Percentiles rank a stretch among this genome's conserved stretches.
Evolutionary conservation across 495 filamentous ascomycete genomes (phyloP).

Genomic region (Tirmania nivea): DNA sequence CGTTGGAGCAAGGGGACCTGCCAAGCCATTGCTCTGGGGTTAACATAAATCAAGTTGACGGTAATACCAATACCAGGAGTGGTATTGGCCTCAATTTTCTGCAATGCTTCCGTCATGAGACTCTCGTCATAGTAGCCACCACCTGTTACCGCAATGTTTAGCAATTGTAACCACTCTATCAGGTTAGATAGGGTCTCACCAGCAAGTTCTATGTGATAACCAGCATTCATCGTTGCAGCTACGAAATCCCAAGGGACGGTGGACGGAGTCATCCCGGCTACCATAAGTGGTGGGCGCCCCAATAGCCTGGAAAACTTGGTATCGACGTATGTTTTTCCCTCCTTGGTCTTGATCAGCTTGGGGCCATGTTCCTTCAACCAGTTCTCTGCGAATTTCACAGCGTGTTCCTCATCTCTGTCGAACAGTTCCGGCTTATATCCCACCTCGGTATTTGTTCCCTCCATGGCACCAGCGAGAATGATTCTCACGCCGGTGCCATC

Average conservation of each 20-base stretch:
- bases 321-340: conserved; percentile 74
- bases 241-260: conserved; percentile 93
- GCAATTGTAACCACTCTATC: no score
- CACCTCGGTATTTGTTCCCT: conserved; percentile 70
- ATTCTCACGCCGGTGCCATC: conserved; percentile 92
- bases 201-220: conserved; percentile 79
- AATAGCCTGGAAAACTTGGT: conserved; percentile 93
- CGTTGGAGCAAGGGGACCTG: conserved; percentile 80
- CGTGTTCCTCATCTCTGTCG: conserved; percentile 77
- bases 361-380: conserved; percentile 96
- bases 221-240: conserved; percentile 84
- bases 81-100: conserved; percentile 72
- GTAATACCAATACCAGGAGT: conserved; percentile 83
- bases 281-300: conserved; percentile 74
- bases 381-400: conserved; percentile 87
- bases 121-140: conserved; percentile 88
- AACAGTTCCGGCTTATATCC: conserved; percentile 96
- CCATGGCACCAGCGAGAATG: conserved; percentile 76
- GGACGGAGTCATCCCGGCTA: conserved; percentile 88
- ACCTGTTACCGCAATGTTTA: conserved; percentile 21
- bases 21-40: conserved; percentile 89
- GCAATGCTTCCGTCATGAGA: conserved; percentile 69
- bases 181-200: conserved; percentile 7
- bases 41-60: conserved; percentile 91
- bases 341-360: conserved; percentile 62